Evolutionary conservation across 2,329 filamentous ascomycete genomes (phyloP).

Genomic region (Penicillium sp.): DNA sequence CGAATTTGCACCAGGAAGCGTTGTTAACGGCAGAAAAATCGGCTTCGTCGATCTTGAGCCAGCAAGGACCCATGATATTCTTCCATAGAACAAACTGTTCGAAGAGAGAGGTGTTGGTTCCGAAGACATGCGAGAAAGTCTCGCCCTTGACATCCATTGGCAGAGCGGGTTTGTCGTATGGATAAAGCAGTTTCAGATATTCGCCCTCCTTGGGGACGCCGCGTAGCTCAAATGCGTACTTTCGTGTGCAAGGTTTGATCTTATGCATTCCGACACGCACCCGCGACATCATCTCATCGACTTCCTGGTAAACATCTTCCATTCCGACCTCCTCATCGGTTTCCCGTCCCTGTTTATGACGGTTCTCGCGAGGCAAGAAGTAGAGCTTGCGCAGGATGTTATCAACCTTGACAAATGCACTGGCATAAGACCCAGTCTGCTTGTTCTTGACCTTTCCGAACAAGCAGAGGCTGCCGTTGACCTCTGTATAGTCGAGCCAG

Average conservation of each 20-base stretch:
- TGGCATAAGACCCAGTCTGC: conserved; percentile 75
- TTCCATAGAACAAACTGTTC: conserved; percentile 99
- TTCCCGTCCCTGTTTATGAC: conserved; percentile 63
- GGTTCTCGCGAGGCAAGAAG: conserved; percentile 79
- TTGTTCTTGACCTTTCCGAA: conserved; percentile 97
- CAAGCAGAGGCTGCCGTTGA: conserved; percentile 87
- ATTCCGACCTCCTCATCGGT: conserved; percentile 81
- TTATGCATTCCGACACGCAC: conserved; percentile 88
- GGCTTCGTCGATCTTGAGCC: conserved; percentile 86
- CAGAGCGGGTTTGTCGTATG: conserved; percentile 80
- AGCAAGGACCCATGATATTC: conserved; percentile 98
- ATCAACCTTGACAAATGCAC: conserved; percentile 94
- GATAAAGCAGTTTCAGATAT: conserved; percentile 95
- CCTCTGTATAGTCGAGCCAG: conserved; percentile 94
- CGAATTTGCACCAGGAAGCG: conserved; percentile 95
- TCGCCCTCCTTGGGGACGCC: conserved; percentile 85
- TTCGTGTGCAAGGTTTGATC: conserved; percentile 85
- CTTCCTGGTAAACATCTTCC: conserved; percentile 86
- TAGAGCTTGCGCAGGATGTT: conserved; percentile 91
- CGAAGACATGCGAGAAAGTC: conserved; percentile 93
- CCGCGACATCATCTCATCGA: conserved; percentile 84
- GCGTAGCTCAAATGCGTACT: conserved; percentile 93
- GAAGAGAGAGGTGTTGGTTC: conserved; percentile 89
- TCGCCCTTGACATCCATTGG: conserved; percentile 74
- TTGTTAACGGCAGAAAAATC: conserved; percentile 86